Conservation (phyloP, 257 asterid genomes). For the Petunia secreta region DNA sequence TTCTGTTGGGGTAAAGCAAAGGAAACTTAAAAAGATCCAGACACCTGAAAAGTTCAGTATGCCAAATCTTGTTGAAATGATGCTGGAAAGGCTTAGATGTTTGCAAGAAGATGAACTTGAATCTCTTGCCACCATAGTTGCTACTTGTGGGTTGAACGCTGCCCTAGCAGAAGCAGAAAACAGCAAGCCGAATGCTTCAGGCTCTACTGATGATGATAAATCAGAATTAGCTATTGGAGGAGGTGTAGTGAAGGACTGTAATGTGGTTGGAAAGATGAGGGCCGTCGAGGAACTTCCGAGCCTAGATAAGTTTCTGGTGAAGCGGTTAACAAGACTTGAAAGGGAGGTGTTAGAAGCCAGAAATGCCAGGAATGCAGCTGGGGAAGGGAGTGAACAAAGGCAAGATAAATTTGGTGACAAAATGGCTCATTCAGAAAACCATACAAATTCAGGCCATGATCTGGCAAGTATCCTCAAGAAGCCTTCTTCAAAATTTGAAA, state of each 20-base stretch:
- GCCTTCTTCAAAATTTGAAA: slow-evolving; percentile 27
- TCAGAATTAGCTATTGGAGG: slow-evolving; percentile 41
- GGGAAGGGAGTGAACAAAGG: slow-evolving; percentile 36
- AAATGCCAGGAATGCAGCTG: slow-evolving; percentile 54
- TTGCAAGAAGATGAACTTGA: slow-evolving; percentile 87
- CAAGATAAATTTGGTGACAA: slow-evolving; percentile 31
- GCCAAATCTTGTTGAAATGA: slow-evolving; percentile 59
- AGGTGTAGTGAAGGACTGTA: slow-evolving; percentile 28
- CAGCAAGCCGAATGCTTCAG: slow-evolving; percentile 33
- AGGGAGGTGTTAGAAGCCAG: slow-evolving; percentile 88
- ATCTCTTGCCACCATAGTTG: slow-evolving; percentile 95
- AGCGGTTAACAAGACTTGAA: slow-evolving; percentile 84
- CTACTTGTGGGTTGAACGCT: slow-evolving; percentile 88
- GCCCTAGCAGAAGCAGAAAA: slow-evolving; percentile 59
- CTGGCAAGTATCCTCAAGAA: slow-evolving; percentile 28
- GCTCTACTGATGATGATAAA: slow-evolving; percentile 21
- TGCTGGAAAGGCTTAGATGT: slow-evolving; percentile 77
- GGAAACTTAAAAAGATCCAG: slow-evolving; percentile 39
- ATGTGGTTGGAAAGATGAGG: slow-evolving; percentile 29
- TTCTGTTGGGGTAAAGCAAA: slow-evolving; percentile 26
- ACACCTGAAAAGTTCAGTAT: slow-evolving; percentile 45
- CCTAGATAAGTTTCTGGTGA: slow-evolving; percentile 81
- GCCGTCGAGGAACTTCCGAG: slow-evolving; percentile 65
- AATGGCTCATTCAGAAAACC: background rate
- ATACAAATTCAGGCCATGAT: slow-evolving; percentile 29